Conservation (phyloP, 306 rosid genomes). For the Alnus rubra region DNA sequence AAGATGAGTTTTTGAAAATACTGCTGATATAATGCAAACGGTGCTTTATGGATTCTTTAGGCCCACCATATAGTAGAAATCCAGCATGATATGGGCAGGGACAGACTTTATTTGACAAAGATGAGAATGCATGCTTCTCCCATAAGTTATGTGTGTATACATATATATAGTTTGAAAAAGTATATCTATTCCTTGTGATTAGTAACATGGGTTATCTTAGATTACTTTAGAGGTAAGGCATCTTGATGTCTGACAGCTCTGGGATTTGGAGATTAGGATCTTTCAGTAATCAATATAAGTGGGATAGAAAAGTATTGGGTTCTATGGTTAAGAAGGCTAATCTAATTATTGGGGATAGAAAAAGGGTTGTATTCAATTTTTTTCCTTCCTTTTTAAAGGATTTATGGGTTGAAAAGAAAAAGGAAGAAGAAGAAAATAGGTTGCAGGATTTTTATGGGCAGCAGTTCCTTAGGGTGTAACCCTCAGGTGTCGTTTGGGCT, state of each 20-base stretch:
- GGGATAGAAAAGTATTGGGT: not conserved
- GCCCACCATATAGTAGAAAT: not conserved
- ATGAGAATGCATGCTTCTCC: not conserved
- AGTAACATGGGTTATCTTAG: not conserved
- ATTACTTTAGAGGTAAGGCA: not conserved
- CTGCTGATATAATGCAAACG: not conserved
- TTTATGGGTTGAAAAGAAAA: no score
- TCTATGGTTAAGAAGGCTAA: not conserved
- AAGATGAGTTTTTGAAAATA: slow-evolving; percentile 19
- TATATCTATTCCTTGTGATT: not conserved
- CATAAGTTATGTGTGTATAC: not conserved
- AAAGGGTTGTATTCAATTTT: not conserved
- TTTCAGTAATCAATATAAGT: no score
- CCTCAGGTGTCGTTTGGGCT: no score
- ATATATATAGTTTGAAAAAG: no score
- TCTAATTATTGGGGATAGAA: not conserved
- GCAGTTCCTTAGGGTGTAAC: no score
- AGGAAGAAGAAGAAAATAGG: no score
- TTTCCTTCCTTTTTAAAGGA: no score
- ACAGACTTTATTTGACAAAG: not conserved
- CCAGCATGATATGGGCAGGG: not conserved
- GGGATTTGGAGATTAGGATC: no score
- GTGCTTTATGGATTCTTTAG: not conserved
- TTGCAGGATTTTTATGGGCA: no score
- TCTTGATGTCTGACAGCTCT: not conserved